phyloP scores from a whole-genome alignment of 164 flowering plant species.

The Kingdonia uniflora region DNA sequence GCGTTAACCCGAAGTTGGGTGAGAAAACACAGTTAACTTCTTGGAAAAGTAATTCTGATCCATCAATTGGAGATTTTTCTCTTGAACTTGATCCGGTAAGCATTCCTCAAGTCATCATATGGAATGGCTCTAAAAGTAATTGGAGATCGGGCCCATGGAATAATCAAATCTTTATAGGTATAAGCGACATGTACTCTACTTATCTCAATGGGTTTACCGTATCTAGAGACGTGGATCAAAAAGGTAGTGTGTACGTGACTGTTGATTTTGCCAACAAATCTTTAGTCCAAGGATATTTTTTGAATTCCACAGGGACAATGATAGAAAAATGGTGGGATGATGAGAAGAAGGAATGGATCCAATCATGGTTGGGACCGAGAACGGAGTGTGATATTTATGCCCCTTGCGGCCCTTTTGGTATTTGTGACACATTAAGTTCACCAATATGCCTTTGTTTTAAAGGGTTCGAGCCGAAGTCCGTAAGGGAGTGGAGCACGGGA shows the following conservation, averaged over 20 bases:
- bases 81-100: slow-evolving; percentile 2
- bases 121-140: slow-evolving; percentile 15
- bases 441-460: slow-evolving; percentile 8
- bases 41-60: slow-evolving; percentile 25
- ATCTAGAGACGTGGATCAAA: not conserved
- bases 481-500: slow-evolving; percentile 6
- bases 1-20: slow-evolving; percentile 5
- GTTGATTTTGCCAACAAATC: not conserved
- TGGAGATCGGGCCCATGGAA: slow-evolving; percentile 37
- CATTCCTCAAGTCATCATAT: slow-evolving; percentile 14
- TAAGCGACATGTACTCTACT: slow-evolving; percentile 9
- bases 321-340: not conserved
- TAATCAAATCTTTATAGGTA: slow-evolving; percentile 16
- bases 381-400: slow-evolving; percentile 5
- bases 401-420: slow-evolving; percentile 11
- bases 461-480: slow-evolving; percentile 7
- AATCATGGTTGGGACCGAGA: not conserved
- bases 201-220: slow-evolving; percentile 1
- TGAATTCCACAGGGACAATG: slow-evolving; percentile 2
- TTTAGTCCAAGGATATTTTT: not conserved
- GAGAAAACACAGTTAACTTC: slow-evolving; percentile 11
- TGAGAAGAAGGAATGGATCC: not conserved
- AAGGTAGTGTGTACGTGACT: slow-evolving; percentile 1
- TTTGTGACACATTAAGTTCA: too few species aligned
- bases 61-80: slow-evolving; percentile 22